A percentile compares a stretch with the other conserved stretches of the same genome.
These are phyloP conservation scores for Paraleonurus japonicus DNA, from an alignment of 257 asterid species.

Conservation along the genomic window DNA sequence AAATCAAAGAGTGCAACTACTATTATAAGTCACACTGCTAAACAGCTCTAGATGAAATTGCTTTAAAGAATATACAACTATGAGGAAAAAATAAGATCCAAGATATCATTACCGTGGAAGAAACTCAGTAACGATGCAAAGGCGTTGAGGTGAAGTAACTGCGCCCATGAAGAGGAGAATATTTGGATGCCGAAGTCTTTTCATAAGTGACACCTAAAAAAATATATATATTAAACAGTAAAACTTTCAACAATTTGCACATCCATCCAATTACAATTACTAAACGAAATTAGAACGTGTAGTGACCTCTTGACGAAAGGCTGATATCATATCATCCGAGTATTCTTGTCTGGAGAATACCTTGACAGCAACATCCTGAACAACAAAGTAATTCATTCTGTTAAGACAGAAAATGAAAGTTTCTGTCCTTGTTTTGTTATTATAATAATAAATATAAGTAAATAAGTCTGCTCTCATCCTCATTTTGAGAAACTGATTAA, in stretches of 20 bases:
- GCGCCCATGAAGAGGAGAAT: slow-evolving; percentile 99
- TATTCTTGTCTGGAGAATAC: slow-evolving; percentile 89
- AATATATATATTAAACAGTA: slow-evolving; percentile 20
- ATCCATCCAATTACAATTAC: background rate
- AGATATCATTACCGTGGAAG: slow-evolving; percentile 69
- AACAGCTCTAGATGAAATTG: background rate
- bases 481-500: background rate
- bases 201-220: slow-evolving; percentile 89
- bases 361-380: slow-evolving; percentile 99
- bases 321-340: slow-evolving; percentile 70
- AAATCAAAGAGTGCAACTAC: slow-evolving; percentile 17
- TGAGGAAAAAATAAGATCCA: background rate
- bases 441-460: too few species aligned
- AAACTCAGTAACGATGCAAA: slow-evolving; percentile 97
- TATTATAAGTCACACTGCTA: slow-evolving; percentile 5
- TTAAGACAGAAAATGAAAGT: slow-evolving; percentile 19
- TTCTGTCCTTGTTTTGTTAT: background rate
- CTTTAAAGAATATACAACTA: slow-evolving; percentile 5
- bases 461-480: background rate
- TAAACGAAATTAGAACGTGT: background rate
- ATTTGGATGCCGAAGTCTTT: slow-evolving; percentile 94
- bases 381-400: slow-evolving; percentile 26
- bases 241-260: slow-evolving; percentile 22
- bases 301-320: slow-evolving; percentile 47
- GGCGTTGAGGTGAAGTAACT: slow-evolving; percentile 87